These are phyloP conservation scores for Aspergillus hortae DNA, from an alignment of 2,329 filamentous ascomycete genomes.

Conservation along the genomic window DNA sequence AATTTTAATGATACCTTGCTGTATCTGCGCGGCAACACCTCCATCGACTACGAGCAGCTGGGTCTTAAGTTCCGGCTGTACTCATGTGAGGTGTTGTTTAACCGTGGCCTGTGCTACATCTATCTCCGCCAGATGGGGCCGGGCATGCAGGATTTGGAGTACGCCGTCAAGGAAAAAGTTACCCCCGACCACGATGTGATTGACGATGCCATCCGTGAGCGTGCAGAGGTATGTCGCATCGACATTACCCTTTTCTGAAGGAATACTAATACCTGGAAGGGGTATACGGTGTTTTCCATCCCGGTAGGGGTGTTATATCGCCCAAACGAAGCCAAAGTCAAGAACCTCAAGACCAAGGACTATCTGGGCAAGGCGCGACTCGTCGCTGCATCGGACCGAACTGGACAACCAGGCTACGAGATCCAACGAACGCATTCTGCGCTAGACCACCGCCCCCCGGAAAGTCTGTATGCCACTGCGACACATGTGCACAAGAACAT, in stretches of 20 bases:
- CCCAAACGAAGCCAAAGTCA: slow-evolving; percentile 95
- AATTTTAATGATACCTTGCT: slow-evolving; percentile 98
- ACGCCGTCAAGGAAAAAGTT: slow-evolving; percentile 91
- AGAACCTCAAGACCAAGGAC: slow-evolving; percentile 95
- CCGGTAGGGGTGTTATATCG: slow-evolving; percentile 93
- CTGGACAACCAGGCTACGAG: slow-evolving; percentile 75
- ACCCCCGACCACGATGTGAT: slow-evolving; percentile 97
- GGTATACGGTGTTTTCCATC: slow-evolving; percentile 97
- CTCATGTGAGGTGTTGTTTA: slow-evolving; percentile 97
- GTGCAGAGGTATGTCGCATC: slow-evolving; percentile 67
- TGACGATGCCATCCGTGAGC: slow-evolving; percentile 89
- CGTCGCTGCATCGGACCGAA: slow-evolving; percentile 78
- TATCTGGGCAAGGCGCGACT: slow-evolving; percentile 95
- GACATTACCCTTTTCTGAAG: not conserved
- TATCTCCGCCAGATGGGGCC: slow-evolving; percentile 89
- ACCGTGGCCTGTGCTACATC: slow-evolving; percentile 94
- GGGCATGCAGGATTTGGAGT: slow-evolving; percentile 86
- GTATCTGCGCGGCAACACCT: slow-evolving; percentile 90
- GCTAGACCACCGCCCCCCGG: slow-evolving; percentile 72
- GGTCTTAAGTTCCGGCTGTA: slow-evolving; percentile 94
- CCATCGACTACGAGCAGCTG: slow-evolving; percentile 96
- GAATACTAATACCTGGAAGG: slow-evolving; percentile 49
- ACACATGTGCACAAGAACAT: slow-evolving; percentile 88
- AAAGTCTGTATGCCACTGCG: slow-evolving; percentile 77
- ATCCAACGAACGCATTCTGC: slow-evolving; percentile 19